These are phyloP conservation scores for Aspergillus campestris DNA, from an alignment of 495 filamentous ascomycete species.

Conservation along the genomic window DNA sequence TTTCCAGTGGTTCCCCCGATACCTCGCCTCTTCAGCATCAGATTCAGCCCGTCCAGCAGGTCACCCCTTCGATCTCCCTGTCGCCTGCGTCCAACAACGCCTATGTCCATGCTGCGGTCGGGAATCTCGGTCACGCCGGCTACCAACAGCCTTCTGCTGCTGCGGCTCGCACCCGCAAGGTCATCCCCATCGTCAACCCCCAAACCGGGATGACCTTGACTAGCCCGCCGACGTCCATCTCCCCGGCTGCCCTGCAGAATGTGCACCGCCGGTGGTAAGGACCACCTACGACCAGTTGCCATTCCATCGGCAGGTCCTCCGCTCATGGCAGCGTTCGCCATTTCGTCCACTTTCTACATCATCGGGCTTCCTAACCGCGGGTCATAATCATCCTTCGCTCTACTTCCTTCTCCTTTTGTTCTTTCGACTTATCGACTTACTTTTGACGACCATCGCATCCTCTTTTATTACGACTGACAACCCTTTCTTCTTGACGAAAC, in stretches of 20 bases:
- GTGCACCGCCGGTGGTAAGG: slow-evolving; percentile 55
- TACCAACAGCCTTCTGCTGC: slow-evolving; percentile 80
- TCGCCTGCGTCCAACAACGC: slow-evolving; percentile 59
- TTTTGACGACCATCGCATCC: slow-evolving; percentile 12
- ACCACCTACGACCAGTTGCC: slow-evolving; percentile 18
- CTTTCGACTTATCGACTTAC: slow-evolving; percentile 16
- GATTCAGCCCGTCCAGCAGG: slow-evolving; percentile 64
- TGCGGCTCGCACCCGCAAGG: slow-evolving; percentile 81
- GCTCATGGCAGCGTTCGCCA: slow-evolving; percentile 27
- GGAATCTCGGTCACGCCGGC: slow-evolving; percentile 54
- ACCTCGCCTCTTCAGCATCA: slow-evolving; percentile 80
- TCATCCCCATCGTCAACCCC: slow-evolving; percentile 98
- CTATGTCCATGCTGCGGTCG: slow-evolving; percentile 53
- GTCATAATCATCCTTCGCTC: slow-evolving; percentile 29
- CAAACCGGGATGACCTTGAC: slow-evolving; percentile 79
- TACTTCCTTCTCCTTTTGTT: slow-evolving; percentile 24
- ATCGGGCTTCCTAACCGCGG: slow-evolving; percentile 36
- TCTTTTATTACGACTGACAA: slow-evolving; percentile 12
- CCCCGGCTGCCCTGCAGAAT: slow-evolving; percentile 77
- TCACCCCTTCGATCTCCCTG: slow-evolving; percentile 70
- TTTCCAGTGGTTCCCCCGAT: slow-evolving; percentile 90
- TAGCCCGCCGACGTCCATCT: slow-evolving; percentile 86
- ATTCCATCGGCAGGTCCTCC: slow-evolving; percentile 22
- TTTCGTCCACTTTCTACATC: slow-evolving; percentile 35
- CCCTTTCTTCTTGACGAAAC: slow-evolving; percentile 22